These are phyloP conservation scores for Candida mattraensis DNA, from an alignment of 805 yeast species.

Conservation along the genomic window DNA sequence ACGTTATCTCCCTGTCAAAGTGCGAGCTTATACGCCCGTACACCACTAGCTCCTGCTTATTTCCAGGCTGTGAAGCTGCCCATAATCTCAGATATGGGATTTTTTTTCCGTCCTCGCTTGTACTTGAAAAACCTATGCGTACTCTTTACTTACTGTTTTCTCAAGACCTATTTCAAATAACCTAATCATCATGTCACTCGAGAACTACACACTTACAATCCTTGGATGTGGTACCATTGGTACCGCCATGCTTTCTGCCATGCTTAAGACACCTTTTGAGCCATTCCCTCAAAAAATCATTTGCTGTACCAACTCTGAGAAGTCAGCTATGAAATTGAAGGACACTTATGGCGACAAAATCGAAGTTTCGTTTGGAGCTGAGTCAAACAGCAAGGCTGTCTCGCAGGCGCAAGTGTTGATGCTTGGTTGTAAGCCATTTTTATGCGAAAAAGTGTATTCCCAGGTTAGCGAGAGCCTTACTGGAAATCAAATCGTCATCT, in stretches of 20 bases:
- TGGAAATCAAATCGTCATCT: conserved; percentile 49
- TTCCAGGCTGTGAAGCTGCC: no score
- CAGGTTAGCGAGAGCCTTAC: conserved; percentile 47
- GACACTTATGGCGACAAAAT: conserved; percentile 52
- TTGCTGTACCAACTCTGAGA: conserved; percentile 68
- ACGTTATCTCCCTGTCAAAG: no score
- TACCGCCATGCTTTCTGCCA: conserved; percentile 83
- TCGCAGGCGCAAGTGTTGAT: conserved; percentile 65
- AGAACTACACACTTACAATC: conserved; percentile 50
- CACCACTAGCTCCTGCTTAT: no score
- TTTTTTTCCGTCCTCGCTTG: no score
- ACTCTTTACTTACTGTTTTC: neutral
- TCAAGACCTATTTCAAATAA: neutral
- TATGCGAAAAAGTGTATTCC: conserved; percentile 59
- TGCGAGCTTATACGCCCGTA: no score
- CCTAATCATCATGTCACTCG: conserved; percentile 8
- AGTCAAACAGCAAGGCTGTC: conserved; percentile 58
- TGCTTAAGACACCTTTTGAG: conserved; percentile 48
- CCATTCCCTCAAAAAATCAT: conserved; percentile 70
- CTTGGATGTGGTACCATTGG: conserved; percentile 97
- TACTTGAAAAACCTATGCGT: no score
- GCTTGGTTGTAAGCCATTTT: conserved; percentile 86
- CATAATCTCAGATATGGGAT: no score
- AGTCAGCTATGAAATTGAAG: conserved; percentile 49
- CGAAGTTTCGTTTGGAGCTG: conserved; percentile 47